Percentiles rank a stretch among this genome's conserved stretches.
Conservation (phyloP, 305 asterid species). For the Coffea humblotiana region DNA sequence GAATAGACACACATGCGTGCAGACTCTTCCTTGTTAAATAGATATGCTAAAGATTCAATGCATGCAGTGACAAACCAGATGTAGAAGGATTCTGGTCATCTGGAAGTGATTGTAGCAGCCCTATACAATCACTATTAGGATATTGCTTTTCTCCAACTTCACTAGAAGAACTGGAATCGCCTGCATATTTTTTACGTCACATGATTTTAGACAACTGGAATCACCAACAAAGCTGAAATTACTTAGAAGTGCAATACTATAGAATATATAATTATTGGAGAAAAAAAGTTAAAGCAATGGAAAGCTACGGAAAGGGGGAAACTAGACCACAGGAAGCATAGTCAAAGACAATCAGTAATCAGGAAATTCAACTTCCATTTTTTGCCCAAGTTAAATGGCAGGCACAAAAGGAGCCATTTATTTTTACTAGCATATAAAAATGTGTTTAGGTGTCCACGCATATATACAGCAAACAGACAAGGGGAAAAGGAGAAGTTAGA, state of each 20-base stretch:
- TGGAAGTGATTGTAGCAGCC: slow-evolving; percentile 26
- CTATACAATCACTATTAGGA: slow-evolving; percentile 23
- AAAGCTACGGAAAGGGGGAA: not conserved
- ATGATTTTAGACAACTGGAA: not conserved
- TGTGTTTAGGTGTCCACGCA: not conserved
- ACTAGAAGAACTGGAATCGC: slow-evolving; percentile 50
- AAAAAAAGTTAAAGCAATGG: not conserved
- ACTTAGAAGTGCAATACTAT: not conserved
- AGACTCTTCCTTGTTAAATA: not conserved
- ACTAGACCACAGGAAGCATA: not conserved
- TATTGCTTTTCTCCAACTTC: slow-evolving; percentile 43
- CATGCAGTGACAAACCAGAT: slow-evolving; percentile 37
- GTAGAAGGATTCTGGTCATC: slow-evolving; percentile 34
- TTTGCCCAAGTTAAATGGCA: not conserved
- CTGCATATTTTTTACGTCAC: slow-evolving; percentile 29
- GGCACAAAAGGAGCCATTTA: not conserved
- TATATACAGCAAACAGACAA: not conserved
- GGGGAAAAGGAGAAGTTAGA: not conserved
- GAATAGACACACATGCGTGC: not conserved
- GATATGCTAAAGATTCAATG: not conserved
- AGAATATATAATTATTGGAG: not conserved
- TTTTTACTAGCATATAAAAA: not conserved
- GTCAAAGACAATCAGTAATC: not conserved
- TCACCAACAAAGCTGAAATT: not conserved
- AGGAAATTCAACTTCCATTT: not conserved